Conservation (phyloP, 371 early-diverging fungal genomes). For the Batrachochytrium dendrobatidis region DNA sequence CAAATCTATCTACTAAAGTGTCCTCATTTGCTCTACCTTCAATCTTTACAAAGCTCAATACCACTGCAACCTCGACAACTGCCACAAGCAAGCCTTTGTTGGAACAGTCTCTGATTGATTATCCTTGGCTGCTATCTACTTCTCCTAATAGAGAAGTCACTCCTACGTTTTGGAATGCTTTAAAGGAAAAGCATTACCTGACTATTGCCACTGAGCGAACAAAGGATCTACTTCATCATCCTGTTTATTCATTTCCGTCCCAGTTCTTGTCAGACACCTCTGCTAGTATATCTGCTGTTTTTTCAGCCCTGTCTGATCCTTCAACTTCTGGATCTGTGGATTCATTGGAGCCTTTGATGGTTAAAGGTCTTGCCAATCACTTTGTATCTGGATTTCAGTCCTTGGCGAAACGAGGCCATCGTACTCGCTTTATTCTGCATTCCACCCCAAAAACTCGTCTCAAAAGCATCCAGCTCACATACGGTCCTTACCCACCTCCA, state of each 20-base stretch:
- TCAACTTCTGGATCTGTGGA: conserved; percentile 5
- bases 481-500: conserved; percentile 36
- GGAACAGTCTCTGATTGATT: conserved; percentile 37
- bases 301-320: conserved; percentile 16
- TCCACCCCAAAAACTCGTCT: conserved; percentile 8
- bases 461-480: conserved; percentile 26
- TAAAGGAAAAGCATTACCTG: conserved; percentile 27
- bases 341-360: conserved; percentile 13
- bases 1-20: no score
- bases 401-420: conserved; percentile 2
- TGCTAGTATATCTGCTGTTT: conserved; percentile 6
- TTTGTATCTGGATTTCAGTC: conserved; percentile 13
- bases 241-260: conserved; percentile 28
- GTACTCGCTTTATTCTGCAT: no score
- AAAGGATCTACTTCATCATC: conserved; percentile 20
- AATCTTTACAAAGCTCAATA: conserved; percentile 13
- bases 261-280: conserved; percentile 25
- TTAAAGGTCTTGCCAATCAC: conserved; percentile 15
- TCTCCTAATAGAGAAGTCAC: conserved; percentile 15
- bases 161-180: conserved; percentile 26
- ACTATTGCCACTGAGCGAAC: conserved; percentile 22
- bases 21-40: conserved; percentile 4
- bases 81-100: conserved; percentile 46
- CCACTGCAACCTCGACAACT: conserved; percentile 16
- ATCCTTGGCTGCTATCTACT: conserved; percentile 26